Evolutionary conservation across 2,329 filamentous ascomycete species (phyloP).

Genomic region (Hymenoscyphus infarciens): DNA sequence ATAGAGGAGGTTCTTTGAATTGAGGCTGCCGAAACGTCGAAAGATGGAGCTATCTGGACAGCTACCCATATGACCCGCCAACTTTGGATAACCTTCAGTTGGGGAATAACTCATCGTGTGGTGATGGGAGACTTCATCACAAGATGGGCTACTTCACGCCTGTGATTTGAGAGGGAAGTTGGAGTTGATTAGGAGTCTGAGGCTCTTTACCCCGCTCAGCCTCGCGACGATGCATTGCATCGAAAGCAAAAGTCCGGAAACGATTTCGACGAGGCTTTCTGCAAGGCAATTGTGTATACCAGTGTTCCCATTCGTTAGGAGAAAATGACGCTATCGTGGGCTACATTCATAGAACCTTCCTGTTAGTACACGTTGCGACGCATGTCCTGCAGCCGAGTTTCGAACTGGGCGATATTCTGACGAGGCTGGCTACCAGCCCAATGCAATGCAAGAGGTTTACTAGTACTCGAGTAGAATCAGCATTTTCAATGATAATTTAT

Average conservation of each 20-base stretch:
- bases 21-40: constrained; percentile 11
- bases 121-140: no score
- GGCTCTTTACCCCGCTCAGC: neutral
- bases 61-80: constrained; percentile 6
- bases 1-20: constrained; percentile 11
- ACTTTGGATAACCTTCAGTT: constrained; percentile 9
- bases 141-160: no score
- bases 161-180: no score
- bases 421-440: no score
- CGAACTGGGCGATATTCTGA: neutral
- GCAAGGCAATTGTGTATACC: neutral
- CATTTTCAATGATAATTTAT: no score
- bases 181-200: no score
- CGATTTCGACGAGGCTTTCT: neutral
- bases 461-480: no score
- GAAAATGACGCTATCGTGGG: neutral
- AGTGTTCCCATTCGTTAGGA: neutral
- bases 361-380: neutral
- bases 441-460: no score
- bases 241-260: neutral
- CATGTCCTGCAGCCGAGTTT: neutral
- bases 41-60: constrained; percentile 6
- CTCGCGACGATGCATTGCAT: neutral
- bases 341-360: neutral
- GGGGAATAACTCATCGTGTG: no score